phyloP scores from a whole-genome alignment of 2,329 filamentous ascomycete species.

The Talaromyces funiculosus region DNA sequence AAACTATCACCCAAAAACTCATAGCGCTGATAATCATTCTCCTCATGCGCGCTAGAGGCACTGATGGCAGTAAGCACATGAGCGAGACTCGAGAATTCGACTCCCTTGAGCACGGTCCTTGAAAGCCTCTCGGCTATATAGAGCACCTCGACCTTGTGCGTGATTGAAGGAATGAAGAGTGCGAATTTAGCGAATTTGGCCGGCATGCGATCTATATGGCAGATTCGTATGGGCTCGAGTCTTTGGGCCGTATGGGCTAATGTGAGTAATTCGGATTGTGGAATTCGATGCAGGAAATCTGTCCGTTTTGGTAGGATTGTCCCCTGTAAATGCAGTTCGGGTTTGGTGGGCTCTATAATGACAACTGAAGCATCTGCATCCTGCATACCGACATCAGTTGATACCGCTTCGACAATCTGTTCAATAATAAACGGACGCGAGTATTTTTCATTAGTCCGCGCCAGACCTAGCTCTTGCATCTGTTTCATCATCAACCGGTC shows the following conservation, averaged over 20 bases:
- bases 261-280: slow-evolving; percentile 15
- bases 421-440: slow-evolving; percentile 19
- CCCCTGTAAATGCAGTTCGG: slow-evolving; percentile 22
- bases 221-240: slow-evolving; percentile 17
- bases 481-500: not conserved
- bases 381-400: slow-evolving; percentile 1
- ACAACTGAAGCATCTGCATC: not conserved
- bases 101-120: slow-evolving; percentile 46
- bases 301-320: slow-evolving; percentile 27
- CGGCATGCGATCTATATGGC: slow-evolving; percentile 41
- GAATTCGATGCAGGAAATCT: slow-evolving; percentile 28
- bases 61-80: slow-evolving; percentile 66
- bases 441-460: slow-evolving; percentile 15
- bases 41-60: slow-evolving; percentile 55
- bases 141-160: slow-evolving; percentile 61
- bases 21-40: slow-evolving; percentile 69
- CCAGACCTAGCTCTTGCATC: slow-evolving; percentile 17
- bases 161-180: slow-evolving; percentile 65
- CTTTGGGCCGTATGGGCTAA: slow-evolving; percentile 19
- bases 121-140: slow-evolving; percentile 60
- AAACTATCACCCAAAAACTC: slow-evolving; percentile 85
- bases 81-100: slow-evolving; percentile 51
- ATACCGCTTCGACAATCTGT: slow-evolving; percentile 15
- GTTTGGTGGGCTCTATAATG: not conserved
- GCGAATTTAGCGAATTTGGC: slow-evolving; percentile 44